Evolutionary conservation across 2,329 filamentous ascomycete species (phyloP), one percentile per base, ranked within the genome.

Genomic region (Ceratocystiopsis brevicomis): DNA sequence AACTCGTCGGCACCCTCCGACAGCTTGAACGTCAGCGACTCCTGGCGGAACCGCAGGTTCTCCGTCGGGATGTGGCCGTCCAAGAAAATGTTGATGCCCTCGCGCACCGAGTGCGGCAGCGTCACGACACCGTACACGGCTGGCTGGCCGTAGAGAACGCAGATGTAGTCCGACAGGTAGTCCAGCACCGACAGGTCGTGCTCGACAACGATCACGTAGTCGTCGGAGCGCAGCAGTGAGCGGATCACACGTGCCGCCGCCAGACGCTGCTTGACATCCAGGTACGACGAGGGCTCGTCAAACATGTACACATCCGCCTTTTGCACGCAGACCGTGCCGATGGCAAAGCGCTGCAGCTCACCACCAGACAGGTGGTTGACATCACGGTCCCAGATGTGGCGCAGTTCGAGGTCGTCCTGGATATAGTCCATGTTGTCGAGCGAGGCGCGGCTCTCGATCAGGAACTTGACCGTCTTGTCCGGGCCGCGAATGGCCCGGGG

Each of bases 241-340:
- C 90, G 86, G 55, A 98, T 96, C 53, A 93, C 83, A 53, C 81
- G 76, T 54, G 85, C 88, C 49, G 92, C 90, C 53, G 81, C 82
- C 52, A 98, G 69, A 78, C 90, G 83, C 66, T 98, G 90, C 73
- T 96, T 96, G 59, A 98, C 90, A 81, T 98, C 92, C 46, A 98
- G 75, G 63, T 95, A 98, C 35, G 90, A 98, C 37, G 88, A 96
- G 16, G 92, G 92, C 68, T 98, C 90, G 62, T 98, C 90, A 56
- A 98, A 98, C 90, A 98, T 96, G 71, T 98, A 98, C 66, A 93
- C 85, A 60, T 98, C 90, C 53, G 88, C 88, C 56, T 93, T 78
- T 61, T 96, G 88, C 18, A 96, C 87, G 56, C 87, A 94, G 49
- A 94, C 86, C 42, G 88, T 83, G 56, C 83, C 90, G 53, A 98